Percentiles rank a stretch among this genome's conserved stretches.
phyloP scores from a whole-genome alignment of 352 stramenopile genomes.

The Phytopythium montanum region DNA sequence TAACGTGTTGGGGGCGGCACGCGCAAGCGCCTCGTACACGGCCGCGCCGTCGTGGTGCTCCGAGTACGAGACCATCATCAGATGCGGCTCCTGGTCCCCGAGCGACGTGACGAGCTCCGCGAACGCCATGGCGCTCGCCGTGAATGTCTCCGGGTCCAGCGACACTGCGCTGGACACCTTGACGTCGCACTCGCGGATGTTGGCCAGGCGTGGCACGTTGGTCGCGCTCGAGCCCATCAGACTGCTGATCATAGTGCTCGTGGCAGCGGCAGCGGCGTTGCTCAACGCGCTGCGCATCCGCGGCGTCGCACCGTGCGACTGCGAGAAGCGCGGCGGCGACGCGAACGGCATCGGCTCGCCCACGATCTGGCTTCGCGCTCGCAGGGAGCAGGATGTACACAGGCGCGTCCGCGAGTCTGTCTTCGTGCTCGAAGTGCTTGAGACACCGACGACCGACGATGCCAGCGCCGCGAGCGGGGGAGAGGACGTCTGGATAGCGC shows the following conservation, averaged over 20 bases:
- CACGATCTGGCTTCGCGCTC: slow-evolving; percentile 58
- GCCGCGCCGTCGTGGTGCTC: slow-evolving; percentile 45
- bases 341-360: slow-evolving; percentile 17
- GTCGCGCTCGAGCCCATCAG: slow-evolving; percentile 2
- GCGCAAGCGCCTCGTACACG: slow-evolving; percentile 58
- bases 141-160: slow-evolving; percentile 51
- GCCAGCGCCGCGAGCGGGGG: background rate
- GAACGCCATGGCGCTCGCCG: slow-evolving; percentile 54
- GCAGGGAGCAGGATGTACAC: slow-evolving; percentile 77
- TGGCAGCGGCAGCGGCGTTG: slow-evolving; percentile 1
- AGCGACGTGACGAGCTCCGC: slow-evolving; percentile 49
- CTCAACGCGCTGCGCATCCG: slow-evolving; percentile 13
- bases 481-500: background rate
- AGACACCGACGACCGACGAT: background rate
- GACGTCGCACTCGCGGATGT: slow-evolving; percentile 41
- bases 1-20: slow-evolving; percentile 64
- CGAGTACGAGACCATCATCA: slow-evolving; percentile 82
- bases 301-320: slow-evolving; percentile 13
- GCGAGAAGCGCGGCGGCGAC: slow-evolving; percentile 21
- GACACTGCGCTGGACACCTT: slow-evolving; percentile 71
- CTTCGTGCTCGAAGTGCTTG: slow-evolving; percentile 7
- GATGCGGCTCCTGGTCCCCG: slow-evolving; percentile 57
- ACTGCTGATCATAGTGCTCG: slow-evolving; percentile 4
- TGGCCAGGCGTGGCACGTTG: slow-evolving; percentile 12
- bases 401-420: slow-evolving; percentile 65